These are phyloP conservation scores for Tolypocladium tropicale DNA, from an alignment of 2,329 filamentous ascomycete species.

Conservation along the genomic window DNA sequence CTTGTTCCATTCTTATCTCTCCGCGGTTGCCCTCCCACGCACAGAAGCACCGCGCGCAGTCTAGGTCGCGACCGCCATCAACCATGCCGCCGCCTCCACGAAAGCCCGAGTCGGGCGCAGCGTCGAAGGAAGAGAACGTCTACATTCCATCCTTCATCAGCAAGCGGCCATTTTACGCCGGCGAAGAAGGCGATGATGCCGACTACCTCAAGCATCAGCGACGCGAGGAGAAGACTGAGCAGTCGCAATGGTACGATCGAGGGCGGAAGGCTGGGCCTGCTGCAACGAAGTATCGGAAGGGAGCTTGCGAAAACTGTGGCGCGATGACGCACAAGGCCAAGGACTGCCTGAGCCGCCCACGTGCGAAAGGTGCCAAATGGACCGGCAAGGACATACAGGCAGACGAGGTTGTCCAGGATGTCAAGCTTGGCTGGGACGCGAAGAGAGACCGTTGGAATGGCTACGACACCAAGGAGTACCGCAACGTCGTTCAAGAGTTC, in stretches of 20 bases:
- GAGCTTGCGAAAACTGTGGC: conserved; percentile 96
- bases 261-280: conserved; percentile 76
- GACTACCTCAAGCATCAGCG: conserved; percentile 98
- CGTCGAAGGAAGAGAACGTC: conserved; percentile 83
- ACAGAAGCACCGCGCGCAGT: background rate
- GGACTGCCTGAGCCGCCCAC: conserved; percentile 80
- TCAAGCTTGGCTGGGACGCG: conserved; percentile 88
- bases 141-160: conserved; percentile 98
- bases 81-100: conserved; percentile 15
- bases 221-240: conserved; percentile 47
- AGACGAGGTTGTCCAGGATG: conserved; percentile 77
- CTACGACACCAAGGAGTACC: conserved; percentile 85
- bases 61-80: background rate
- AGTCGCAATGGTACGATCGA: conserved; percentile 87
- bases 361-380: conserved; percentile 84
- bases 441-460: conserved; percentile 98
- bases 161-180: conserved; percentile 93
- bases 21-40: background rate
- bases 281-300: conserved; percentile 94
- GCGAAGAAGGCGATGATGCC: conserved; percentile 62
- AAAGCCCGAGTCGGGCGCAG: conserved; percentile 24
- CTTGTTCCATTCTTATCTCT: background rate
- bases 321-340: conserved; percentile 94
- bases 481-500: conserved; percentile 78
- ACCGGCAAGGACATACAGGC: conserved; percentile 90